Percentiles rank a stretch among this genome's conserved stretches.
phyloP scores from a whole-genome alignment of 169 alveolate genomes.

The Theileria annulata region DNA sequence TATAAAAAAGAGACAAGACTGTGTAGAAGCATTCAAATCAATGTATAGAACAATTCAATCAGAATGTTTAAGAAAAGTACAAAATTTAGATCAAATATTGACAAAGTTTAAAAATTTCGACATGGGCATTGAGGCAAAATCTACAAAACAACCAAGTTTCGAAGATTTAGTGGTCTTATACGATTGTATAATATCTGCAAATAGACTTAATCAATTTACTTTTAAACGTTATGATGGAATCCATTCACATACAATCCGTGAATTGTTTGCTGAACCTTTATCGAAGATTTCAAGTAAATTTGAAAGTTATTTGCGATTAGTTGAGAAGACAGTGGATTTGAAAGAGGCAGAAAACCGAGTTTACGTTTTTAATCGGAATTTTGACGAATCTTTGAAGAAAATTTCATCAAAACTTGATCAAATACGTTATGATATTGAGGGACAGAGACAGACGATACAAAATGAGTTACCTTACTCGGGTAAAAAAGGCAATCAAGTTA shows the following conservation, averaged over 20 bases:
- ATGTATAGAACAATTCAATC: conserved; percentile 74
- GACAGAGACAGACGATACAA: conserved; percentile 77
- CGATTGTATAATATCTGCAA: conserved; percentile 62
- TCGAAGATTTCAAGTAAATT: conserved; percentile 78
- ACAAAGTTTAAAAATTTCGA: conserved; percentile 68
- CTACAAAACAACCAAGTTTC: conserved; percentile 55
- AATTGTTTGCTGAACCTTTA: conserved; percentile 75
- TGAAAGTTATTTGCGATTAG: conserved; percentile 82
- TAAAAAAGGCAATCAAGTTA: conserved; percentile 60
- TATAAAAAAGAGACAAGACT: conserved; percentile 88
- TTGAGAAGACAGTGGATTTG: conserved; percentile 90
- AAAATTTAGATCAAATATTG: conserved; percentile 73
- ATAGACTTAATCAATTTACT: conserved; percentile 50
- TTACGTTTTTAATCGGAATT: conserved; percentile 81
- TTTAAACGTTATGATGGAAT: conserved; percentile 68
- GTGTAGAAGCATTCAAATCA: conserved; percentile 89
- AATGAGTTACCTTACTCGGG: conserved; percentile 74
- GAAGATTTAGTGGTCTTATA: conserved; percentile 67
- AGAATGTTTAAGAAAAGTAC: conserved; percentile 77
- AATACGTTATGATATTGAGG: conserved; percentile 80
- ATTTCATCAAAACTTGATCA: conserved; percentile 74
- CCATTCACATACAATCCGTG: conserved; percentile 64
- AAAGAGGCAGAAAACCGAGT: conserved; percentile 88
- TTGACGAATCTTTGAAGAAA: conserved; percentile 77
- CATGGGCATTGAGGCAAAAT: conserved; percentile 51